phyloP scores from a whole-genome alignment of 2,329 filamentous ascomycete genomes.

The Tolypocladium album region DNA sequence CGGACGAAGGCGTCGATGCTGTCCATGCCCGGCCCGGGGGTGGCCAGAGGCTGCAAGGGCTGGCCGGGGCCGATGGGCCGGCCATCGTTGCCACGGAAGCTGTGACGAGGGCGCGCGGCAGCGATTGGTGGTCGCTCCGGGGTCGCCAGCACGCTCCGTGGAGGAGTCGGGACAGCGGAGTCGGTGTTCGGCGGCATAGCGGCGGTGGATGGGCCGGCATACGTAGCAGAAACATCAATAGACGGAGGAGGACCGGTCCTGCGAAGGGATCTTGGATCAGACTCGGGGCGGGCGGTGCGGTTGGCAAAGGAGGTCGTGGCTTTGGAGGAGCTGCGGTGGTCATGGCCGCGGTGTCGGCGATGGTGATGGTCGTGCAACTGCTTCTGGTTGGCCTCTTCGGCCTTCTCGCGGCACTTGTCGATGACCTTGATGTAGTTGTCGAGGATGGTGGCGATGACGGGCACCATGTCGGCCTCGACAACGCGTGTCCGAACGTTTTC shows the following conservation, averaged over 20 bases:
- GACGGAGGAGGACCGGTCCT: slow-evolving; percentile 75
- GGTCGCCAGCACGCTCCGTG: slow-evolving; percentile 4
- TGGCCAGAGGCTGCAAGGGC: slow-evolving; percentile 50
- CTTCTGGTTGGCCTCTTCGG: slow-evolving; percentile 71
- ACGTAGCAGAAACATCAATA: slow-evolving; percentile 37
- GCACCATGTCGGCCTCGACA: slow-evolving; percentile 98
- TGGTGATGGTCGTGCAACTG: slow-evolving; percentile 42
- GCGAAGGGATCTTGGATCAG: slow-evolving; percentile 52
- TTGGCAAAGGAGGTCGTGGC: slow-evolving; percentile 40
- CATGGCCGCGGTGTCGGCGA: slow-evolving; percentile 37
- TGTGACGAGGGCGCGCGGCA: slow-evolving; percentile 35
- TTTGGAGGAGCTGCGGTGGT: slow-evolving; percentile 37
- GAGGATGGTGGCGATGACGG: slow-evolving; percentile 94
- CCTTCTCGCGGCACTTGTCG: slow-evolving; percentile 80
- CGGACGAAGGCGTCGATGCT: slow-evolving; percentile 64
- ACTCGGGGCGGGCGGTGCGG: slow-evolving; percentile 40
- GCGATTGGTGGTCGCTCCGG: slow-evolving; percentile 10
- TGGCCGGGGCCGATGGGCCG: slow-evolving; percentile 38
- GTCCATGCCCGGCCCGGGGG: slow-evolving; percentile 58
- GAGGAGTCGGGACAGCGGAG: slow-evolving; percentile 4
- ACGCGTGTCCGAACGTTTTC: slow-evolving; percentile 90
- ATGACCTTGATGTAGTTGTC: slow-evolving; percentile 98
- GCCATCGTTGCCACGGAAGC: slow-evolving; percentile 40
- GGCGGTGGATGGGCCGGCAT: slow-evolving; percentile 25
- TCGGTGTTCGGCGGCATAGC: slow-evolving; percentile 14